Evolutionary conservation across 345 rosid species (phyloP).

Genomic region (Dovyalis caffra): DNA sequence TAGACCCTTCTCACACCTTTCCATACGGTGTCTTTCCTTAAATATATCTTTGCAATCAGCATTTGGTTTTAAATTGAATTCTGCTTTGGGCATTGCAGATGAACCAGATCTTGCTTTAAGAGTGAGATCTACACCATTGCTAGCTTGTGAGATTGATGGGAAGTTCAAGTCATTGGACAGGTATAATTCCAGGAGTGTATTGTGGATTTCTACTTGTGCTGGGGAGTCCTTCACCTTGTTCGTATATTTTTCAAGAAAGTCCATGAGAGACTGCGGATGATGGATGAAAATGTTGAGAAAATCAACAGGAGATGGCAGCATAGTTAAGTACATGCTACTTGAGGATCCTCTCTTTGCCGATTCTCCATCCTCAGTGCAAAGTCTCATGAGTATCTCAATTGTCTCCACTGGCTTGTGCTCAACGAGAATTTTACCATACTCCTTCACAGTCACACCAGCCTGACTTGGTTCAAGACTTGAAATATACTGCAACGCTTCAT

Average conservation of each 20-base stretch:
- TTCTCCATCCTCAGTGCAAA: constrained; percentile 81
- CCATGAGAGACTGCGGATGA: constrained; percentile 79
- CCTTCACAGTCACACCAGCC: constrained; percentile 92
- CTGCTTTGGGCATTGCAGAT: constrained; percentile 32
- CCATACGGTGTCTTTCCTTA: constrained; percentile 42
- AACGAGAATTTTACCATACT: constrained; percentile 92
- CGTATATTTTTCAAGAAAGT: constrained; percentile 79
- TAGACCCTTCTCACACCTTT: constrained; percentile 78
- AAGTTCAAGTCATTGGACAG: constrained; percentile 88
- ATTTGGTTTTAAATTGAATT: constrained; percentile 41
- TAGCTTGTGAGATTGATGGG: constrained; percentile 63
- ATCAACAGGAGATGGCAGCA: constrained; percentile 98
- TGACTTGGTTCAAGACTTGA: constrained; percentile 96
- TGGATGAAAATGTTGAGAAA: constrained; percentile 90
- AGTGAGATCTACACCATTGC: constrained; percentile 47
- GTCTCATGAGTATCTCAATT: constrained; percentile 81
- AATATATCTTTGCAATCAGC: constrained; percentile 34
- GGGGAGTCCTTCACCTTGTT: constrained; percentile 92
- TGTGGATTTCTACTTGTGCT: constrained; percentile 93
- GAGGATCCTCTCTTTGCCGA: constrained; percentile 51
- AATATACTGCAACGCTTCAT: constrained; percentile 88
- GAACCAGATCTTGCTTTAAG: constrained; percentile 40
- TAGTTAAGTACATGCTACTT: constrained; percentile 61
- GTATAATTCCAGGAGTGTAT: constrained; percentile 87
- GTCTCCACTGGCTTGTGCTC: constrained; percentile 90